A percentile compares a stretch with the other conserved stretches of the same genome.
These are phyloP conservation scores for Incumbomyces delicatus DNA, from an alignment of 2,329 filamentous ascomycete genomes.

Conservation along the genomic window DNA sequence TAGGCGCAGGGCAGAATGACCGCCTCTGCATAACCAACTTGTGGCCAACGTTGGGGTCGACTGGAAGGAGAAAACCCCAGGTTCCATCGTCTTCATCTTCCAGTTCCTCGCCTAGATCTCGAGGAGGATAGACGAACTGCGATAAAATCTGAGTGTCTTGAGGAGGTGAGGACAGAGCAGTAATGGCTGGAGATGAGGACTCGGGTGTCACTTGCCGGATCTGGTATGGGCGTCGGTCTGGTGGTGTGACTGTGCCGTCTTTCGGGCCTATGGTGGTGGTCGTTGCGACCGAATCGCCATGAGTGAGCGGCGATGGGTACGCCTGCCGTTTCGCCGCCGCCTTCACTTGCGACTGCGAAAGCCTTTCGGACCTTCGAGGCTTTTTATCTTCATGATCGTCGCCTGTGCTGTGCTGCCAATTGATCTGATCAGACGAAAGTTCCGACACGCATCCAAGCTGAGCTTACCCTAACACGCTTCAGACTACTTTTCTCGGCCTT, in stretches of 20 bases:
- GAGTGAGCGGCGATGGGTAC: slow-evolving; percentile 72
- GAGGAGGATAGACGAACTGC: slow-evolving; percentile 66
- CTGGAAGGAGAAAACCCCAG: slow-evolving; percentile 87
- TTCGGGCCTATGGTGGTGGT: slow-evolving; percentile 43
- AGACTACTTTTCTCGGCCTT: slow-evolving; percentile 67
- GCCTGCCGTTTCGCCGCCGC: slow-evolving; percentile 48
- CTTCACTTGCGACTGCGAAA: slow-evolving; percentile 44
- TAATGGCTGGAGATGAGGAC: slow-evolving; percentile 38
- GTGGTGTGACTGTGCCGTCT: slow-evolving; percentile 62
- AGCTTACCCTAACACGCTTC: slow-evolving; percentile 66
- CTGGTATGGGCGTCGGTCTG: slow-evolving; percentile 50
- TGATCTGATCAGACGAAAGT: slow-evolving; percentile 19
- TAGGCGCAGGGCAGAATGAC: slow-evolving; percentile 55
- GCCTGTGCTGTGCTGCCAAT: slow-evolving; percentile 57
- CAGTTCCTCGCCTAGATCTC: slow-evolving; percentile 65
- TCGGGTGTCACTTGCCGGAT: slow-evolving; percentile 32
- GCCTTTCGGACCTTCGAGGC: slow-evolving; percentile 65
- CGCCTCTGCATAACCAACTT: slow-evolving; percentile 66
- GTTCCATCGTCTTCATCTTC: slow-evolving; percentile 78
- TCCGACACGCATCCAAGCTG: slow-evolving; percentile 13
- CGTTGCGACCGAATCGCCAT: slow-evolving; percentile 54
- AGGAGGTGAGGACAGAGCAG: slow-evolving; percentile 53
- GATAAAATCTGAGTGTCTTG: slow-evolving; percentile 70
- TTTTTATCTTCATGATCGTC: slow-evolving; percentile 68
- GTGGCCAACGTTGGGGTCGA: slow-evolving; percentile 61